Base-by-base conservation (phyloP, 371 early-diverging fungal genomes). In the Mucor piriformis region DNA sequence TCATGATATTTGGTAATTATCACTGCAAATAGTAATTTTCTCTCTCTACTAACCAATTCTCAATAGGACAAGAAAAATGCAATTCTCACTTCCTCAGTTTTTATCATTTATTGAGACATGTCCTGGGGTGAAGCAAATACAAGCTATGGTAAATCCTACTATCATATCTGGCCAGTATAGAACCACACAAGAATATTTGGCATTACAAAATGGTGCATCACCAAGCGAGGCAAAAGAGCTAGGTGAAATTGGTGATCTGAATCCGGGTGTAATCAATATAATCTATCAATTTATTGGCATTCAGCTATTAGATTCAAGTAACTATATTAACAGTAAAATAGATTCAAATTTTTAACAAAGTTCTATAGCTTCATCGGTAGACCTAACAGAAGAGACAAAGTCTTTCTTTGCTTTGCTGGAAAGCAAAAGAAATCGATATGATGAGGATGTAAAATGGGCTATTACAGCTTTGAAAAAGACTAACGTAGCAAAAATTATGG, bases 1-100 rank as follows among this genome's bases (percentile, higher is more conserved):
- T 34, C 66, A 70, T 54, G 76, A 76, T 3, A 69, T 57, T 34
- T 79, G 76, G 78, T 74, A 70, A 59, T n/a, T 6, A 3, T 25
- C 5, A 23, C 21, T 24, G 5, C 21, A 4, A 11, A 1, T 3
- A 10, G 3, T 27, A 2, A 24, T 24, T 12, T 25, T 6, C 24
- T 6, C 4, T 25, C 18, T 13, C 7, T 24, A 24, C 12, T 46
- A 46, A 46, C 12, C n/a, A 16, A 2, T n/a, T 21, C 12, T 27
- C 3, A 23, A 1, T 54, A 77, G 77, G 77, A 64, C 53, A 21
- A 37, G 71, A 11, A 74, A 64, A 47, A 73, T 78, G 69, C 64
- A 71, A 3, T 40, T 46, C 16, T 21, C 51, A 38, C 65, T 78
- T 52, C 72, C 79, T 10, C 59, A 56, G 11, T 60, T 75, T 0